Base-by-base conservation (phyloP, 2,329 filamentous ascomycete genomes). In the Penicillium sp. region DNA sequence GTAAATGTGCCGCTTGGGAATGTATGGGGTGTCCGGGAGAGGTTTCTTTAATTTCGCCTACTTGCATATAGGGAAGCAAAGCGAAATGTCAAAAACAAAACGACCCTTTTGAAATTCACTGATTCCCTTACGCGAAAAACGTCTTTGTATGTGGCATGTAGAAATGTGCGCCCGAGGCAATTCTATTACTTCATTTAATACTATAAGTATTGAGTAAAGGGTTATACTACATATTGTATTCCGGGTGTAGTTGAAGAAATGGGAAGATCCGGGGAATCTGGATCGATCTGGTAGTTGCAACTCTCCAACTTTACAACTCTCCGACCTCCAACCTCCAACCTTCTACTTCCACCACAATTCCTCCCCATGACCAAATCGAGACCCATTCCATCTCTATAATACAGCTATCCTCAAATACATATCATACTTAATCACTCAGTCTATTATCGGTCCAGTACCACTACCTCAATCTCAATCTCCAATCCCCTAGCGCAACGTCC, bases 1-100 rank as follows among this genome's bases (percentile, higher is more conserved):
- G 55, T 79, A 76, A 69, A 74, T 63, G 64, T 69, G 63, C 64
- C 61, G 61, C 65, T 66, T 67, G 64, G 64, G 66, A 52, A 67
- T 67, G 66, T 67, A 64, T 68, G 62, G 66, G 69, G 68, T 70
- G 72, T 70, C 69, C 64, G 66, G 68, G 69, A 69, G 68, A 72
- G 69, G 64, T 68, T 68, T 71, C 68, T 69, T 66, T 66, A 66
- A 66, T 70, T 73, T 74, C 70, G 70, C 71, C 68, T 64, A 69
- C 64, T 72, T 73, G 71, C 71, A 73, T 70, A 64, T 72, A 70
- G 66, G 69, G 68, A 72, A 71, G 69, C 70, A 72, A 68, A 67
- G 71, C 70, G 69, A 66, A 73, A 71, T 71, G 71, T 70, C 69
- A 69, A 69, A 69, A 67, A 66, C 63, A 61, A 63, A 65, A 66